Conservation (phyloP, 345 rosid genomes). For the Garcia nutans region DNA sequence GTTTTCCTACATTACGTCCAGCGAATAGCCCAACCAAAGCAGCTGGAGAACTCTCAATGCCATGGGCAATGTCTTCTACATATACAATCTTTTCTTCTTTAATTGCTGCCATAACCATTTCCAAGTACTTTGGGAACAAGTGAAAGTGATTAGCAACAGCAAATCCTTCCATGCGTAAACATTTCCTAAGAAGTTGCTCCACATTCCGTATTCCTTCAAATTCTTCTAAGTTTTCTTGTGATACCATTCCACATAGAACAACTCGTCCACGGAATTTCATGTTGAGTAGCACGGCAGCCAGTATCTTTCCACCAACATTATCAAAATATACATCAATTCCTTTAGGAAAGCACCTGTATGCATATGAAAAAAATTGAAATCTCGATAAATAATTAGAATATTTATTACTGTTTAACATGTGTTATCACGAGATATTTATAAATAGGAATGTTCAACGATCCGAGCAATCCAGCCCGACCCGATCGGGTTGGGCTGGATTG, state of each 20-base stretch:
- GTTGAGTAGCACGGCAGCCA: slow-evolving; percentile 34
- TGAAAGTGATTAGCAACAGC: background rate
- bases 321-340: slow-evolving; percentile 32
- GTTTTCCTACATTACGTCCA: background rate
- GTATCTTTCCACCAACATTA: slow-evolving; percentile 37
- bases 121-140: background rate
- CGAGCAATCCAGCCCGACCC: too few relatives aligned
- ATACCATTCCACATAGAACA: slow-evolving; percentile 29
- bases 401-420: too few relatives aligned
- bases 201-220: slow-evolving; percentile 20
- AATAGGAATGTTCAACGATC: too few relatives aligned
- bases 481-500: too few relatives aligned
- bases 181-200: background rate
- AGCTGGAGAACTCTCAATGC: background rate
- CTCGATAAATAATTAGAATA: too few relatives aligned
- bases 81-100: background rate
- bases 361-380: background rate
- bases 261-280: slow-evolving; percentile 32
- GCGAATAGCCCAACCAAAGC: background rate
- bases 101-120: background rate
- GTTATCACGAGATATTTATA: too few relatives aligned
- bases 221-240: slow-evolving; percentile 30
- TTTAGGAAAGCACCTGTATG: slow-evolving; percentile 8
- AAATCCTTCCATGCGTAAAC: background rate
- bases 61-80: background rate